phyloP scores from a whole-genome alignment of 2,329 filamentous ascomycete genomes.

The Xylariaceae sp. region DNA sequence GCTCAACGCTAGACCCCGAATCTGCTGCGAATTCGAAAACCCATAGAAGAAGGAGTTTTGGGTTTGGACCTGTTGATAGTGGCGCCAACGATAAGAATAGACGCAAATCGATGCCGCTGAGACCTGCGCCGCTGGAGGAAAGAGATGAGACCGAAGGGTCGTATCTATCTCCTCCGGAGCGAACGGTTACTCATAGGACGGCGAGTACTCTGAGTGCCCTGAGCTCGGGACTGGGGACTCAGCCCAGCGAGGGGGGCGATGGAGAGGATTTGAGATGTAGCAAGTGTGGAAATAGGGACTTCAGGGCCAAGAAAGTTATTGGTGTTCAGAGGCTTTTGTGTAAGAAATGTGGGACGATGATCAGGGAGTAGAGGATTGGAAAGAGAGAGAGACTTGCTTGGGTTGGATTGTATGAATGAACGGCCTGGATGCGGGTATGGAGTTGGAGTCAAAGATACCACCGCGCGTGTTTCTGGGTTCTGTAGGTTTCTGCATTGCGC shows the following conservation, averaged over 20 bases:
- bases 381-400: not conserved
- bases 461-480: too few species aligned
- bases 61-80: slow-evolving; percentile 3
- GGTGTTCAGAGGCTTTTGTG: slow-evolving; percentile 58
- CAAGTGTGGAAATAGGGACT: slow-evolving; percentile 58
- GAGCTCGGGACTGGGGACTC: slow-evolving; percentile 49
- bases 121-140: slow-evolving; percentile 13
- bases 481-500: too few species aligned
- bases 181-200: slow-evolving; percentile 17
- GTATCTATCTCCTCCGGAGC: slow-evolving; percentile 14
- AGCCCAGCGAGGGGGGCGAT: slow-evolving; percentile 31
- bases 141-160: slow-evolving; percentile 12
- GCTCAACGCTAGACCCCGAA: slow-evolving; percentile 11
- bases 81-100: slow-evolving; percentile 9
- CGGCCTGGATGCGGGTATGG: too few species aligned
- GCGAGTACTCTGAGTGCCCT: slow-evolving; percentile 50
- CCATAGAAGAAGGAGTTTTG: slow-evolving; percentile 17
- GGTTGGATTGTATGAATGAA: too few species aligned
- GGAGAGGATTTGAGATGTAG: slow-evolving; percentile 50
- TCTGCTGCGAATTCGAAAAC: not conserved
- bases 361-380: slow-evolving; percentile 6
- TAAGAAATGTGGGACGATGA: slow-evolving; percentile 45
- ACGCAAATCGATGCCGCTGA: slow-evolving; percentile 20
- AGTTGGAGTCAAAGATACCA: too few species aligned
- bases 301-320: slow-evolving; percentile 55